A percentile compares a stretch with the other conserved stretches of the same genome.
phyloP scores from a whole-genome alignment of 140 eudicot species.

The Stevia rebaudiana region DNA sequence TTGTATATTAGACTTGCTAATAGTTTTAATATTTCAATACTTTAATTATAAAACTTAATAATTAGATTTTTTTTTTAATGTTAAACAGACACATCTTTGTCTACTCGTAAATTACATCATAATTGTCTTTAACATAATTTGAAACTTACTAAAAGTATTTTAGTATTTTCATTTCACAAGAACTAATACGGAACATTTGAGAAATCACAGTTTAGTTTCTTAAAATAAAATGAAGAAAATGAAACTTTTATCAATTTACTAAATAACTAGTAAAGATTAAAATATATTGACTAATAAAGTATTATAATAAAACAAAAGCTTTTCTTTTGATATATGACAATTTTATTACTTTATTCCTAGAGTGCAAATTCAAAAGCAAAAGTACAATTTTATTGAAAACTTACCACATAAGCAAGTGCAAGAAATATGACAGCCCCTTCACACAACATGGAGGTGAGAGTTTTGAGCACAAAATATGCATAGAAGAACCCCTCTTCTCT shows the following conservation, averaged over 20 bases:
- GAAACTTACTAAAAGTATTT: neutral
- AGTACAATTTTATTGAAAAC: neutral
- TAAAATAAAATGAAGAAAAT: neutral
- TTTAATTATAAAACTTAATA: too few species aligned
- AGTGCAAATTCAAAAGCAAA: neutral
- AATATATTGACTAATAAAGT: too few species aligned
- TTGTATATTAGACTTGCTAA: too few species aligned
- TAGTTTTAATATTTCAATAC: too few species aligned
- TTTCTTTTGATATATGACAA: neutral
- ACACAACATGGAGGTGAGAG: conserved; percentile 58
- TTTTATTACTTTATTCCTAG: neutral
- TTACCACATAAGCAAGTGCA: conserved; percentile 76
- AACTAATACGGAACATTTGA: neutral
- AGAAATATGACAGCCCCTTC: conserved; percentile 66
- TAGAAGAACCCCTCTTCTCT: conserved; percentile 42
- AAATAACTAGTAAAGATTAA: neutral
- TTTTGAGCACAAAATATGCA: conserved; percentile 50
- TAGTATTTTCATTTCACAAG: neutral
- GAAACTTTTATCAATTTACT: neutral
- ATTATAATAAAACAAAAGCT: neutral
- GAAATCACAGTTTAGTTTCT: neutral
- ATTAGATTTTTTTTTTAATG: too few species aligned
- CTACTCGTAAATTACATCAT: too few species aligned
- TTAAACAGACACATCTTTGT: too few species aligned
- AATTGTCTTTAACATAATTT: too few species aligned